Evolutionary conservation across 768 basidiomycete species (phyloP).

Genomic region (Paxillus involutus): DNA sequence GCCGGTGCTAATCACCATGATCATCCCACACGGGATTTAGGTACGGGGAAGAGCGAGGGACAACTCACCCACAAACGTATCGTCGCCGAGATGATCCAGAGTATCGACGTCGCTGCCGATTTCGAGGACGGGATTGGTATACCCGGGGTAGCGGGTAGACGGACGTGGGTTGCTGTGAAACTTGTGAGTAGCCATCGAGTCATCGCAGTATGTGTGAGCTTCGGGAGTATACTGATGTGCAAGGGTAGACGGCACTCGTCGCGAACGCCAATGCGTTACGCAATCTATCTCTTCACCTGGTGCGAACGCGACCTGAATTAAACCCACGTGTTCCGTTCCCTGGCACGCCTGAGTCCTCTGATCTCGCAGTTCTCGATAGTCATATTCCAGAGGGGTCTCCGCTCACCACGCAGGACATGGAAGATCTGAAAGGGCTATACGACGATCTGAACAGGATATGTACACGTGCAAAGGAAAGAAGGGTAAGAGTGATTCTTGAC

Average conservation of each 20-base stretch:
- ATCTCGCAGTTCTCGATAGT: conserved; percentile 51
- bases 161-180: conserved; percentile 87
- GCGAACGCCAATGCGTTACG: conserved; percentile 60
- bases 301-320: conserved; percentile 38
- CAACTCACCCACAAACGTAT: conserved; percentile 55
- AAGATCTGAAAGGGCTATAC: conserved; percentile 59
- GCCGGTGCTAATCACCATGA: conserved; percentile 22
- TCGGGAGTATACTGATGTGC: neutral
- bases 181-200: conserved; percentile 45
- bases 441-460: conserved; percentile 66
- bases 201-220: neutral
- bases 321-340: conserved; percentile 56
- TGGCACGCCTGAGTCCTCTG: conserved; percentile 59
- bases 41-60: conserved; percentile 5
- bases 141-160: conserved; percentile 36
- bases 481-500: conserved; percentile 75
- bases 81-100: conserved; percentile 72
- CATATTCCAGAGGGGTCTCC: conserved; percentile 17
- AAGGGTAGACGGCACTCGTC: conserved; percentile 61
- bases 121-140: conserved; percentile 59
- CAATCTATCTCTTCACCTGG: conserved; percentile 60
- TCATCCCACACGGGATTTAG: conserved; percentile 1
- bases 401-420: conserved; percentile 57
- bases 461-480: conserved; percentile 53
- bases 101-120: conserved; percentile 76